A percentile compares a stretch with the other conserved stretches of the same genome.
These are phyloP conservation scores for Corinectria fuckeliana DNA, from an alignment of 2,329 filamentous ascomycete genomes.

Conservation along the genomic window DNA sequence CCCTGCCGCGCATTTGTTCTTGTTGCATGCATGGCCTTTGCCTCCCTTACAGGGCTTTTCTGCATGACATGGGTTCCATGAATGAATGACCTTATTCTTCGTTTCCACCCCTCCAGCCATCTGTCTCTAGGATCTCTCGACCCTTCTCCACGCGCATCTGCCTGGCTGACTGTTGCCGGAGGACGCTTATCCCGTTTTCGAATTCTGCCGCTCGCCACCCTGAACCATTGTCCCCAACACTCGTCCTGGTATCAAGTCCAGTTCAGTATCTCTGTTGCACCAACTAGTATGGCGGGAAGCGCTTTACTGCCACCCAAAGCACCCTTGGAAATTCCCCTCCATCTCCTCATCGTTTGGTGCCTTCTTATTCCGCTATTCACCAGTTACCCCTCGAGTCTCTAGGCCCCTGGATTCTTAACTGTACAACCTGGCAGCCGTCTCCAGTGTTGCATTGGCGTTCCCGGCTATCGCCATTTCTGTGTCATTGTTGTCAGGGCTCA, in stretches of 20 bases:
- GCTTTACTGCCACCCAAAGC: conserved; percentile 4
- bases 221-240: conserved; percentile 18
- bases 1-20: conserved; percentile 28
- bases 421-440: conserved; percentile 3
- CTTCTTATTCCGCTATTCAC: conserved; percentile 6
- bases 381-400: conserved; percentile 9
- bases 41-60: conserved; percentile 27
- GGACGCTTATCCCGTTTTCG: conserved; percentile 5
- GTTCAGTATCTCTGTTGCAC: conserved; percentile 31
- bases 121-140: conserved; percentile 1
- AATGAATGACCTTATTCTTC: conserved; percentile 23
- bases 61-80: conserved; percentile 21
- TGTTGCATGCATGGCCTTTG: conserved; percentile 24
- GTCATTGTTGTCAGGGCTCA: not conserved
- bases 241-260: conserved; percentile 8
- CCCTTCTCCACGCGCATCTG: not conserved
- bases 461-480: conserved; percentile 2
- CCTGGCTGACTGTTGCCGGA: conserved; percentile 19
- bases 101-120: conserved; percentile 19
- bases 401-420: conserved; percentile 11
- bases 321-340: conserved; percentile 7
- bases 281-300: conserved; percentile 24
- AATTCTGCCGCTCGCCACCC: not conserved
- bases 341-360: conserved; percentile 17
- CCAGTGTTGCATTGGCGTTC: conserved; percentile 8